Conservation (phyloP, 306 rosid genomes). For the Vicia sativa region DNA sequence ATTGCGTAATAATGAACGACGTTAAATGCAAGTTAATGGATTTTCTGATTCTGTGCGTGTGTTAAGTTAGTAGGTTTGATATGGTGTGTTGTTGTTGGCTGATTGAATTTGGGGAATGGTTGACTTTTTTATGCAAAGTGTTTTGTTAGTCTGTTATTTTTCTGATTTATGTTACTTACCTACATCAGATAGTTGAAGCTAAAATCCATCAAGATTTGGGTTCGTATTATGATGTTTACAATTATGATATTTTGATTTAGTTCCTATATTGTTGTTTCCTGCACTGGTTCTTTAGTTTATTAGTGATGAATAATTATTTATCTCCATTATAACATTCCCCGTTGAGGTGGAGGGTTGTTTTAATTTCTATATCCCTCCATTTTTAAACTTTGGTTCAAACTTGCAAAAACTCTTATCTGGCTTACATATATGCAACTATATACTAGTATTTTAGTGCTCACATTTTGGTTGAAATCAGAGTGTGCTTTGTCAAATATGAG, state of each 20-base stretch:
- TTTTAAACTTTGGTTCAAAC: not conserved
- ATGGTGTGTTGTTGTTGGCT: constrained; percentile 28
- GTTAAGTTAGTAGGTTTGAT: constrained; percentile 6
- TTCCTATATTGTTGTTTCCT: constrained; percentile 13
- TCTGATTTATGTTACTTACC: constrained; percentile 14
- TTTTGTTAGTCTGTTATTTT: constrained; percentile 21
- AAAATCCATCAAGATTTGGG: constrained; percentile 5
- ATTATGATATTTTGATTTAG: constrained; percentile 20
- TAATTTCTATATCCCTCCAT: not conserved
- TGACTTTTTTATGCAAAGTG: constrained; percentile 11
- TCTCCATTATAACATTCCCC: not conserved
- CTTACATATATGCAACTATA: not conserved
- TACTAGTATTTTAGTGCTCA: not conserved
- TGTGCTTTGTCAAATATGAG: constrained; percentile 8
- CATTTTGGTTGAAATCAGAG: constrained; percentile 20
- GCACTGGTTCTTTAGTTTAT: constrained; percentile 23
- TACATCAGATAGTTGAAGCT: constrained; percentile 28
- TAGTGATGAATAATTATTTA: not conserved
- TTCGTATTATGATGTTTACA: constrained; percentile 11
- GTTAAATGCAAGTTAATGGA: too few species aligned
- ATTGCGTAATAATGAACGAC: too few species aligned
- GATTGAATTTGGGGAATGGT: constrained; percentile 16
- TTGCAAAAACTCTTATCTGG: not conserved
- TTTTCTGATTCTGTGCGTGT: not conserved
- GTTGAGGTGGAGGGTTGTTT: constrained; percentile 15